Evolutionary conservation across 2,329 filamentous ascomycete species (phyloP), one percentile per base, ranked within the genome.

Genomic region (Venturiaceae sp.): DNA sequence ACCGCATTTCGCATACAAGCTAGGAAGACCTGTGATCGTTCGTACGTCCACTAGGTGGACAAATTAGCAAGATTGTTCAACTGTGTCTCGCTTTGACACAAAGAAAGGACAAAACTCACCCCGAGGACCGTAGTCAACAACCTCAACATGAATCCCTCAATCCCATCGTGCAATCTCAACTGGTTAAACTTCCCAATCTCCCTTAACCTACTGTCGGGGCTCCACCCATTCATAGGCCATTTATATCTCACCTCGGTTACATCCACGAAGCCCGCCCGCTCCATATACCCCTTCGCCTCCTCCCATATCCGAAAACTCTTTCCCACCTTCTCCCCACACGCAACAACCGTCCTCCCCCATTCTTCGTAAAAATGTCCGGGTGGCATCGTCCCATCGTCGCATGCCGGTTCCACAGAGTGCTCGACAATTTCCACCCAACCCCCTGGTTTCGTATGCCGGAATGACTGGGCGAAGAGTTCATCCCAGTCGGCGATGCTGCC

Each of bases 401-500:
- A 66, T n/a, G 64, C 67, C 0, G 72, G 69, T 4, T 71, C 68
- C 0, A 75, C 69, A 1, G 70, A 69, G 60, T 75, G 68, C 60
- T 78, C 76, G 11, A 73, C 70, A 32, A 75, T 68, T 60, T 77
- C 73, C 23, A 75, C 63, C 65, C 68, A 75, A 47, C 74, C 74
- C 5, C 74, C 74, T 0, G 74, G 74, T 58, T 72, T 73, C 0
- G 63, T 66, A 61, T 71, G 68, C 11, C 60, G 59, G 58, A 63
- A 68, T 4, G 67, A 68, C 60, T 72, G 68, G 58, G 64, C 55
- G 55, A 67, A 73, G 62, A 78, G 74, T 58, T 69, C 69, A 57
- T 73, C 68, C 75, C 75, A 78, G 61, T 78, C 75, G 1, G 71
- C 68, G 19, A 79, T 71, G 57, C 70, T 73, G 13, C 76, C 75